Conservation (phyloP, 106 monocot species). For the Allium fistulosum region DNA sequence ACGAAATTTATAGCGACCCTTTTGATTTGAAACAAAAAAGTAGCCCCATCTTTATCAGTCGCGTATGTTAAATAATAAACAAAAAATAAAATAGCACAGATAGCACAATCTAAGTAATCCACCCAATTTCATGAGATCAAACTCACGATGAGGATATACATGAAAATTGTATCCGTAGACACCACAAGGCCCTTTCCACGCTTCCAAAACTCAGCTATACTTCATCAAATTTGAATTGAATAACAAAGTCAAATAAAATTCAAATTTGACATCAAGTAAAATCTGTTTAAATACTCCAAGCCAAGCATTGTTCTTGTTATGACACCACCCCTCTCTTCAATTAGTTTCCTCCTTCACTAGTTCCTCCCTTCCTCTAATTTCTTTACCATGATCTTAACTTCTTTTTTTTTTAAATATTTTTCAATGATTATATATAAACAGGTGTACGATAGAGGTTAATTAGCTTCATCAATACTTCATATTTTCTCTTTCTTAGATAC, state of each 20-base stretch:
- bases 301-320: not conserved
- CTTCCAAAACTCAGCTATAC: not conserved
- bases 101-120: too few relatives aligned
- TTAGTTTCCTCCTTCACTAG: not conserved
- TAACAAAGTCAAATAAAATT: not conserved
- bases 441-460: conserved; percentile 9
- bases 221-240: not conserved
- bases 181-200: not conserved
- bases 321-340: not conserved
- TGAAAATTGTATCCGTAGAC: too few relatives aligned
- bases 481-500: not conserved
- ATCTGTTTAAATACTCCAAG: not conserved
- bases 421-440: not conserved
- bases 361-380: not conserved
- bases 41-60: too few relatives aligned
- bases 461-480: not conserved
- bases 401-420: not conserved
- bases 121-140: too few relatives aligned
- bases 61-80: too few relatives aligned
- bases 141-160: too few relatives aligned
- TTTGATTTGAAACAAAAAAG: too few relatives aligned
- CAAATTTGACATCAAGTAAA: not conserved
- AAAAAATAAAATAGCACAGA: too few relatives aligned
- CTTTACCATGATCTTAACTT: not conserved
- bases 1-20: too few relatives aligned